Percentiles rank a stretch among this genome's conserved stretches.
phyloP scores from a whole-genome alignment of 208 protist species.

The Acanthamoeba culbertsoni region DNA sequence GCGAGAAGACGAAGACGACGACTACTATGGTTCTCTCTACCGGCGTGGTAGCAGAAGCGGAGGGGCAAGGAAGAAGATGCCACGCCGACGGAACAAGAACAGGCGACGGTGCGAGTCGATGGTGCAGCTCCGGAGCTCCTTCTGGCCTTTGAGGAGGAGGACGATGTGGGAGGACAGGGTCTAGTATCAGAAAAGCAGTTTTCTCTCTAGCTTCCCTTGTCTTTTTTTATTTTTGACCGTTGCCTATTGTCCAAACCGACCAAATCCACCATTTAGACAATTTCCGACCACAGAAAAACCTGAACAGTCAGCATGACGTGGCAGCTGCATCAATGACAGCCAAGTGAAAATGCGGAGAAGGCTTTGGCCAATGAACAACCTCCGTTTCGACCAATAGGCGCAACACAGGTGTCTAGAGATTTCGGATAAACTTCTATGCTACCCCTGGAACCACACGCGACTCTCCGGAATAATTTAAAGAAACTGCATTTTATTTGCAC shows the following conservation, averaged over 20 bases:
- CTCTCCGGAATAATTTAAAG: background rate
- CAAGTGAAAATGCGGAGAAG: background rate
- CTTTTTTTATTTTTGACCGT: too few species aligned
- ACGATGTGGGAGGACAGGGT: too few species aligned
- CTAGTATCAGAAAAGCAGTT: too few species aligned
- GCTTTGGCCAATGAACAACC: background rate
- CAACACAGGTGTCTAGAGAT: background rate
- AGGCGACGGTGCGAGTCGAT: constrained; percentile 8
- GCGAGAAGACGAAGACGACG: constrained; percentile 21
- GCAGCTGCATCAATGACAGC: background rate
- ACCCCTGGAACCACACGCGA: background rate
- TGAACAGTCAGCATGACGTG: background rate
- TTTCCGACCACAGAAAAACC: background rate
- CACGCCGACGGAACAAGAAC: constrained; percentile 23
- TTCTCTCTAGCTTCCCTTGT: too few species aligned
- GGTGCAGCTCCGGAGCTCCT: constrained; percentile 22
- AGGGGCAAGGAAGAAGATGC: background rate
- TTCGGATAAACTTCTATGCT: background rate
- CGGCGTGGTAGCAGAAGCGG: background rate
- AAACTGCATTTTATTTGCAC: background rate
- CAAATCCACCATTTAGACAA: too few species aligned
- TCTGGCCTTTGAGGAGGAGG: background rate
- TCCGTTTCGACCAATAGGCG: background rate
- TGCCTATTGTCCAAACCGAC: too few species aligned
- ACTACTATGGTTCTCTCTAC: background rate